phyloP scores from a whole-genome alignment of 1,284 basidiomycete genomes.

The Golubevia pallescens region DNA sequence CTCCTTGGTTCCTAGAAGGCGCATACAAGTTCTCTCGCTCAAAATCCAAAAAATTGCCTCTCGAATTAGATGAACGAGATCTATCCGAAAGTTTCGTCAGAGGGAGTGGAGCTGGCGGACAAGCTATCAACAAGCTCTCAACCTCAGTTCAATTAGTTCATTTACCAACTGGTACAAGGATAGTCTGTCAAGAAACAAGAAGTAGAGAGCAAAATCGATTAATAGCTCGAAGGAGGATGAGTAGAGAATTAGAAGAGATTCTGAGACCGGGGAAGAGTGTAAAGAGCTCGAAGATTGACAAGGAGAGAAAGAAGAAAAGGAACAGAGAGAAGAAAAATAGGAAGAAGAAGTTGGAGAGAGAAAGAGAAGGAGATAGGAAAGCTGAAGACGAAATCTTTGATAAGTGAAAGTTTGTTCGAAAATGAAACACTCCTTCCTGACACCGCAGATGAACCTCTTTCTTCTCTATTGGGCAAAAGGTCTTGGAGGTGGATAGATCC shows the following conservation, averaged over 20 bases:
- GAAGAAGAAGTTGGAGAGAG: conserved; percentile 21
- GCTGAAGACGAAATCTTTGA: no score
- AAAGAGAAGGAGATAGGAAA: no score
- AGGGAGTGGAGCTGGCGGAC: conserved; percentile 56
- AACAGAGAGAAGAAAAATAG: conserved; percentile 48
- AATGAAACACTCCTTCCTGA: no score
- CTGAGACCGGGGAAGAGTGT: conserved; percentile 28
- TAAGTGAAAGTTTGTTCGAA: no score
- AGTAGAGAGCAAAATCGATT: conserved; percentile 42
- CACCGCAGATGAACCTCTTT: no score
- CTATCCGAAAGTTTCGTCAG: conserved; percentile 55
- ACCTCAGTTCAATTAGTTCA: conserved; percentile 36
- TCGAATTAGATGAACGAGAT: conserved; percentile 44
- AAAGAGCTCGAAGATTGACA: conserved; percentile 33
- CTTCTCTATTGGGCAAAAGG: no score
- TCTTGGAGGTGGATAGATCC: no score
- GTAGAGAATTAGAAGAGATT: conserved; percentile 35
- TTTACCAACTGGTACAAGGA: conserved; percentile 38
- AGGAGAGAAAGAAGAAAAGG: conserved; percentile 27
- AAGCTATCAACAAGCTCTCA: conserved; percentile 51
- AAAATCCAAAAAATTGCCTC: conserved; percentile 40
- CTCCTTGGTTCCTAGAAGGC: conserved; percentile 37
- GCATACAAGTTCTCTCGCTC: no score
- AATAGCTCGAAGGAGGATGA: conserved; percentile 40
- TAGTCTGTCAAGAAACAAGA: conserved; percentile 49